Conservation (phyloP, 495 filamentous ascomycete species). For the Viridothelium virens region DNA sequence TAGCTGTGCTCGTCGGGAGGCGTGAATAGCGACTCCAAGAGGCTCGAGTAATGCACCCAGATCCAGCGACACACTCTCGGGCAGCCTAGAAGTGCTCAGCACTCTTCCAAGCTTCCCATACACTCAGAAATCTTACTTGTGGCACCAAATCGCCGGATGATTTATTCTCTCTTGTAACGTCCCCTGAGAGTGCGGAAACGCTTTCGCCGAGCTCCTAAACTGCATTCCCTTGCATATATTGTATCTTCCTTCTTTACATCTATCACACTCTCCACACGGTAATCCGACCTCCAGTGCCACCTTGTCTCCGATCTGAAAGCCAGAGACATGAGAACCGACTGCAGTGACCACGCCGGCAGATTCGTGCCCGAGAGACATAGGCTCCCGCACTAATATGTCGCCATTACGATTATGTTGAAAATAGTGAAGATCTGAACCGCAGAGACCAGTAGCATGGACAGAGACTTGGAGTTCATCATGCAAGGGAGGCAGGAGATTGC, state of each 20-base stretch:
- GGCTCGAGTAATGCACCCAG: conserved; percentile 74
- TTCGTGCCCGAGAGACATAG: conserved; percentile 56
- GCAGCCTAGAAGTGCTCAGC: conserved; percentile 45
- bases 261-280: conserved; percentile 61
- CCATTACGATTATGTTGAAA: conserved; percentile 60
- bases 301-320: conserved; percentile 53
- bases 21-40: conserved; percentile 72
- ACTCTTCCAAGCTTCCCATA: not conserved
- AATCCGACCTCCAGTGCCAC: conserved; percentile 81
- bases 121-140: conserved; percentile 43
- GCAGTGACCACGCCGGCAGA: conserved; percentile 51
- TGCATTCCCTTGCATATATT: conserved; percentile 77
- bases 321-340: conserved; percentile 42
- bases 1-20: conserved; percentile 53
- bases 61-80: conserved; percentile 52
- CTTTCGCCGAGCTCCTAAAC: conserved; percentile 73
- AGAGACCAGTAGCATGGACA: conserved; percentile 54
- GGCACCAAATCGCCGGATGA: conserved; percentile 62
- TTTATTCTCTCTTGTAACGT: conserved; percentile 73
- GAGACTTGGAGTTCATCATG: conserved; percentile 51
- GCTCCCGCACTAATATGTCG: conserved; percentile 55
- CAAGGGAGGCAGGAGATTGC: conserved; percentile 38
- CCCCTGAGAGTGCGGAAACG: conserved; percentile 71
- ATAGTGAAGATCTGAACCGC: conserved; percentile 65
- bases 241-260: conserved; percentile 63